Base-by-base conservation (phyloP, 805 yeast genomes). In the Barnettozyma sp. region DNA sequence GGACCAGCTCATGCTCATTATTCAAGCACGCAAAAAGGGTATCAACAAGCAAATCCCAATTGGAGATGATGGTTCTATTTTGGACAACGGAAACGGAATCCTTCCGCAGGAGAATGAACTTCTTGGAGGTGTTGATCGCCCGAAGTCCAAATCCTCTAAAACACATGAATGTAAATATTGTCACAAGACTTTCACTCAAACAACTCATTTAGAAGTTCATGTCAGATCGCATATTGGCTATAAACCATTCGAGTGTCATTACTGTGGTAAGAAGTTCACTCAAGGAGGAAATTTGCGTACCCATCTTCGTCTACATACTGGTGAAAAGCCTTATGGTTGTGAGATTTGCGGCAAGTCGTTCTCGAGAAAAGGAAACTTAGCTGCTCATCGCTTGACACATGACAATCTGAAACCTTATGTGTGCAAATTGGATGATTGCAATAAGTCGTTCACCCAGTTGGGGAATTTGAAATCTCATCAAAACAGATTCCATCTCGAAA, bases 381-480 rank as follows among this genome's bases (percentile, higher is more conserved):
- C 90, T 18, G 94, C 95, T 4, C 97, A 88, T 59, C 66, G 70
- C 56, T 63, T 84, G 40, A 86, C 94, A 0, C 97, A 87, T 60
- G 78, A 78, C 38, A 77, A 82, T 48, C 64, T 74, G 38, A 78
- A 82, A 50, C 96, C 95, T 6, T 84, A 68, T 53, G 71, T 73
- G 38, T 88, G 97, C 61, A 75, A 73, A 49, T 67, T 88, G 41
- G 95, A 86, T 56, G 68, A 71, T 40, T 88, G 97, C 61, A 77
- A 73, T 46, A 87, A 86, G 61, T 70, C 81, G 5, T 88, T 88
- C 52, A 83, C 96, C 1, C 97, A 88, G 62, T 66, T 88, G 49
- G 97, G 97, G 4, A 88, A 88, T 53, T 70, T 88, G 66, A 88
- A 90, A 59, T 83, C 94, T 2, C 97, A 90, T 58, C 97, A 88